phyloP scores from a whole-genome alignment of 2,329 filamentous ascomycete species.

The Pochonia chlamydosporia region DNA sequence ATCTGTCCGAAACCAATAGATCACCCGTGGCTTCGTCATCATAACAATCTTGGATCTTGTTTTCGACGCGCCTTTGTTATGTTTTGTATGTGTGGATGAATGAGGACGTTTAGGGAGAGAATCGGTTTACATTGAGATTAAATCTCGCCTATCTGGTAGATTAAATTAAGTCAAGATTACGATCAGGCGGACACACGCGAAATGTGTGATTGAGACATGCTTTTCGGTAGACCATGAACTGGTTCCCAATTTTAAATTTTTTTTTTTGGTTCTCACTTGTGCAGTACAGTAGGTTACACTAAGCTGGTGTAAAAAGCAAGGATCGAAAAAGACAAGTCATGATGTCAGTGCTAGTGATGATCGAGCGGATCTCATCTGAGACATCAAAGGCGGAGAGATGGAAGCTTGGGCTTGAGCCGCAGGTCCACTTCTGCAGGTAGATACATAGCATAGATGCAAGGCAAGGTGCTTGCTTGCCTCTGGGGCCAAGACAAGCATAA shows the following conservation, averaged over 20 bases:
- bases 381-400: neutral
- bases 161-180: neutral
- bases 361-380: neutral
- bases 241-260: no score
- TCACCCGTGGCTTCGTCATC: slow-evolving; percentile 41
- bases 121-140: neutral
- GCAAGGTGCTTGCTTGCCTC: no score
- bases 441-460: neutral
- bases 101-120: neutral
- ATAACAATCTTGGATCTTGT: neutral
- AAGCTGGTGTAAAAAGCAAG: neutral
- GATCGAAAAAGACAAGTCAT: slow-evolving; percentile 1
- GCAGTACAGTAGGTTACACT: no score
- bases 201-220: neutral
- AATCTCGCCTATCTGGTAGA: neutral
- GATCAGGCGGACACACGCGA: no score
- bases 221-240: neutral
- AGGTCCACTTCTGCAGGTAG: slow-evolving; percentile 3
- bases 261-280: no score
- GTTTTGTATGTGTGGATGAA: neutral
- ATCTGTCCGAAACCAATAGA: slow-evolving; percentile 78
- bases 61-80: no score
- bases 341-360: slow-evolving; percentile 6
- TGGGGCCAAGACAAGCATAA: no score
- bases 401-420: no score